These are phyloP conservation scores for Colletotrichum sp. DNA, from an alignment of 2,329 filamentous ascomycete genomes.

Conservation along the genomic window DNA sequence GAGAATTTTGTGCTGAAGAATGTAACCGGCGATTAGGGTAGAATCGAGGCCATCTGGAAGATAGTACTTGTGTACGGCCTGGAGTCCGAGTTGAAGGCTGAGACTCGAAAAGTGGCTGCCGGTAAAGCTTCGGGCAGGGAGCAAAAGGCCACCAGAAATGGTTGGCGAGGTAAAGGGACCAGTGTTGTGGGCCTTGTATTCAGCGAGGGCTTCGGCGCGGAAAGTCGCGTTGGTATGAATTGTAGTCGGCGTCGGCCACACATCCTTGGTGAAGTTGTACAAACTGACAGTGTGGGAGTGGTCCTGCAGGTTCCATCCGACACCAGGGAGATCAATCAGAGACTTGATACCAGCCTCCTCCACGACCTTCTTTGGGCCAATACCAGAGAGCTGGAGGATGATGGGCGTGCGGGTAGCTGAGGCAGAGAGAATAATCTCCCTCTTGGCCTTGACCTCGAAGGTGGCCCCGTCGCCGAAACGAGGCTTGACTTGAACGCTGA, in stretches of 20 bases:
- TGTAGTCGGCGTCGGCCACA: neutral
- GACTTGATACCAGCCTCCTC: neutral
- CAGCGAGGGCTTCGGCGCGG: neutral
- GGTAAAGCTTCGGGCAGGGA: conserved; percentile 18
- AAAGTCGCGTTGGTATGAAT: neutral
- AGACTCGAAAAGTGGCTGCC: conserved; percentile 19
- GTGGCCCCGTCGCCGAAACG: neutral
- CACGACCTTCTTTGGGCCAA: neutral
- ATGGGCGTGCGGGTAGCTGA: neutral
- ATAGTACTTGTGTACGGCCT: neutral
- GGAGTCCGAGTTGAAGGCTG: neutral
- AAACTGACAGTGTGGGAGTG: conserved; percentile 26
- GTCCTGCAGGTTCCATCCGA: conserved; percentile 37
- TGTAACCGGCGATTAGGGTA: conserved; percentile 23
- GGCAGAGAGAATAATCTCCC: neutral
- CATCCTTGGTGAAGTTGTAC: neutral
- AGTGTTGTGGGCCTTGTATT: neutral
- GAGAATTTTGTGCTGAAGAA: conserved; percentile 22
- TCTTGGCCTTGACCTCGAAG: neutral
- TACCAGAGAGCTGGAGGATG: neutral
- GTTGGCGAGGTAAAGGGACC: conserved; percentile 15
- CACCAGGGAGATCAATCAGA: neutral
- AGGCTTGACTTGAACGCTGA: neutral
- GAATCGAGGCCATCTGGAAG: conserved; percentile 3
- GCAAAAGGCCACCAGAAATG: conserved; percentile 18